Evolutionary conservation across 1,284 basidiomycete genomes (phyloP).

Genomic region (Cutaneotrichosporon sp.): DNA sequence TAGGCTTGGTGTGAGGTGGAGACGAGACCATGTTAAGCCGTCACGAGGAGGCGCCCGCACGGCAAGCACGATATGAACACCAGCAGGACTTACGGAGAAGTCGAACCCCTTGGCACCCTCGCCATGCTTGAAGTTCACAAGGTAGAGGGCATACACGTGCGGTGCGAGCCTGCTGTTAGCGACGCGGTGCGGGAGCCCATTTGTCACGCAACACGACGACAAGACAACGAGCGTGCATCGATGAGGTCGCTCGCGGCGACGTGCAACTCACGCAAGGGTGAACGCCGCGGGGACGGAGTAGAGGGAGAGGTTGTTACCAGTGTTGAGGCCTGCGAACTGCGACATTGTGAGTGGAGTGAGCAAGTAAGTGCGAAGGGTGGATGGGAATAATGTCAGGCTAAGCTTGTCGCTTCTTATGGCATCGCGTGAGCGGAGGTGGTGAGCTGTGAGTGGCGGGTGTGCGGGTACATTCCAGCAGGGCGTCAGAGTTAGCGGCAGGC

Average conservation of each 20-base stretch:
- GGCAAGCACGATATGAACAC: neutral
- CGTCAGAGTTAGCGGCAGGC: no score
- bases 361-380: neutral
- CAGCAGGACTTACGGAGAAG: slow-evolving; percentile 15
- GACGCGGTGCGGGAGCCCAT: no score
- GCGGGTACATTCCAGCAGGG: no score
- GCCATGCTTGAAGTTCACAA: slow-evolving; percentile 9
- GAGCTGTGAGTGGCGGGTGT: no score
- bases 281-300: slow-evolving; percentile 35
- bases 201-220: no score
- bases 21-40: neutral
- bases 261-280: slow-evolving; percentile 24
- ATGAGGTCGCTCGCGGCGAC: no score
- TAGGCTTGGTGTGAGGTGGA: no score
- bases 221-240: no score
- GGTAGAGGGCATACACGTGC: slow-evolving; percentile 15
- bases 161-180: slow-evolving; percentile 14
- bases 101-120: slow-evolving; percentile 14
- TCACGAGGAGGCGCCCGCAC: neutral
- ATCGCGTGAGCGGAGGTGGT: no score
- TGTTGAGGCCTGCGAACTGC: slow-evolving; percentile 11
- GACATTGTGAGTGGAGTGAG: neutral
- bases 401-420: no score
- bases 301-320: slow-evolving; percentile 21
- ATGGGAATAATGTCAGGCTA: no score